These are phyloP conservation scores for Linderniella brevidens DNA, from an alignment of 257 asterid species.

Conservation along the genomic window DNA sequence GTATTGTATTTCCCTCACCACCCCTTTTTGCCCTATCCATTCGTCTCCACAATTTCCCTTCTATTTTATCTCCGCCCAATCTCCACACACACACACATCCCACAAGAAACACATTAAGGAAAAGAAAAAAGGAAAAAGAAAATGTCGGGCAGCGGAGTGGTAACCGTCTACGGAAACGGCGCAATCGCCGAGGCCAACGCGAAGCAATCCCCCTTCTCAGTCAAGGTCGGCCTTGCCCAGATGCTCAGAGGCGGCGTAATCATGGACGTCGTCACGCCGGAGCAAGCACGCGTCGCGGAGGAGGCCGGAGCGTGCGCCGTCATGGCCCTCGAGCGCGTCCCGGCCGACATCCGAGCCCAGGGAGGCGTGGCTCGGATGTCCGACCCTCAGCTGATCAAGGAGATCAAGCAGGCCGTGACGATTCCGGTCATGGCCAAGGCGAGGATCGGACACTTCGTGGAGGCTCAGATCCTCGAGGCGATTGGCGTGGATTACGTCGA, in stretches of 20 bases:
- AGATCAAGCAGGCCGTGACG: slow-evolving; percentile 50
- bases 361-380: slow-evolving; percentile 71
- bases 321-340: slow-evolving; percentile 63
- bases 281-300: slow-evolving; percentile 58
- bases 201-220: slow-evolving; percentile 49
- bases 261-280: slow-evolving; percentile 56
- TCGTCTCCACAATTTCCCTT: too few species aligned
- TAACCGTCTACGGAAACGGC: slow-evolving; percentile 51
- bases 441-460: slow-evolving; percentile 54
- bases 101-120: too few species aligned
- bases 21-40: too few species aligned
- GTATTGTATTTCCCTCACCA: too few species aligned
- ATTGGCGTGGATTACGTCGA: slow-evolving; percentile 52
- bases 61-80: too few species aligned
- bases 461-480: slow-evolving; percentile 62
- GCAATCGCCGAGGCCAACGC: slow-evolving; percentile 38
- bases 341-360: slow-evolving; percentile 53
- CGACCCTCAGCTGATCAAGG: slow-evolving; percentile 49
- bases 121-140: background rate
- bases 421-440: slow-evolving; percentile 70
- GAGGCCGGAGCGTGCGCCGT: slow-evolving; percentile 69
- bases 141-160: slow-evolving; percentile 58
- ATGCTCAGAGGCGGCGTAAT: slow-evolving; percentile 68
- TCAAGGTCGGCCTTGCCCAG: slow-evolving; percentile 56
- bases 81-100: too few species aligned